Base-by-base conservation (phyloP, 129 eudicot genomes). In the Centella asiatica region DNA sequence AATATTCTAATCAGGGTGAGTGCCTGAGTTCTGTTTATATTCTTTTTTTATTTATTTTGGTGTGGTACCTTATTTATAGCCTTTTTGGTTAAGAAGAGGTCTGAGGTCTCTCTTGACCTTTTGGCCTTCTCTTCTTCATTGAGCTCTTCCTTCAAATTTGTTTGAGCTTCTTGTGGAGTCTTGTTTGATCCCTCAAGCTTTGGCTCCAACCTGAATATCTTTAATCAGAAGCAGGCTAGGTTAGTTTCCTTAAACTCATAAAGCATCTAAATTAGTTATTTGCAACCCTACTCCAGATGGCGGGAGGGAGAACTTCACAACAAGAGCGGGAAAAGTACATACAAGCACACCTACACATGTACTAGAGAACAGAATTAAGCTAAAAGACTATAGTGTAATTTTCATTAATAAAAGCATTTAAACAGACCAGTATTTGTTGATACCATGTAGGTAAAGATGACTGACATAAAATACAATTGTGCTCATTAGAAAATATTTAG, bases 81-180 rank as follows among this genome's bases (percentile, higher is more conserved):
- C 67, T 61, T 64, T 51, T 45, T 69, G 27, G 89, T 65, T 47
- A 67, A 70, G 63, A 53, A 78, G 66, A 22, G 28, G 12, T 4
- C 11, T 10, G 61, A 26, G 29, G 56, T 27, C 14, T 18, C 32
- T 67, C 44, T 71, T 34, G 4, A 9, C 24, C 52, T 44, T 4
- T 51, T 50, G 17, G 18, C 29, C 64, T 8, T 75, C 40, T 71
- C 72, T 44, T 70, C 83, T 2, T 2, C 42, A 0, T 72, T 54
- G 23, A 33, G 46, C 37, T 57, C 81, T 32, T 27, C 59, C 14
- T 57, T 70, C 4, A 17, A 8, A 34, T 22, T 59, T 14, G 37
- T 32, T 14, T 59, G 17, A 67, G 42, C 69, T 48, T 60, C 49
- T 33, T 12, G 28, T 57, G 32, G 27, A 33, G 62, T 31, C 13